Evolutionary conservation across 768 basidiomycete species (phyloP), one percentile per base, ranked within the genome.

Genomic region (Tulasnella sp.): DNA sequence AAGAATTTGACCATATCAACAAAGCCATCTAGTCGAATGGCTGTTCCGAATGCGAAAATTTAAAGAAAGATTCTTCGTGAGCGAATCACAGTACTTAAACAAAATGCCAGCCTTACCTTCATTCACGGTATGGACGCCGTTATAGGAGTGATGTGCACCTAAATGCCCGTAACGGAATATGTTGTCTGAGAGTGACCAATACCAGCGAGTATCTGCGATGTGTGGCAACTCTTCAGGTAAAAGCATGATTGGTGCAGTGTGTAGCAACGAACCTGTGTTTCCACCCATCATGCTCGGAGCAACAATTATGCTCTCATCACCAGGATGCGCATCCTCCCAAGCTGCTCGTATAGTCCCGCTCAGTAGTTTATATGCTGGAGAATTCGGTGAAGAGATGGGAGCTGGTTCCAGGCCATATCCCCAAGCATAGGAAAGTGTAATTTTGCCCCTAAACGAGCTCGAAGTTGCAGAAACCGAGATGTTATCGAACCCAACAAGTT

Each of bases 51-150:
- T 29, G 36, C 7, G 29, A 25, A 31, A 0, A 31, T 52, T 22
- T 37, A n/a, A 25, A 37, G 7, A n/a, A 38, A 52, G 25, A 58
- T 2, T 36, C 34, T n/a, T n/a, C n/a, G n/a, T n/a, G n/a, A n/a
- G n/a, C n/a, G n/a, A n/a, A n/a, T n/a, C n/a, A n/a, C n/a, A n/a
- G 73, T 22, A 39, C 14, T 11, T 15, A 3, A 49, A 37, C 3
- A 19, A 42, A 17, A 39, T 34, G 74, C 5, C 25, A 2, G 2
- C 8, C 87, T 80, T 80, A 90, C 91, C 85, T 85, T 93, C 92
- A 76, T 93, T 87, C 36, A 92, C 87, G 2, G 91, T 91, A 81
- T 93, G 92, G n/a, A 90, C 82, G 0, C 86, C 86, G 34, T 81
- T 79, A 71, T 82, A 82, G 31, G 39, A 31, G 34, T 76, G 58